Evolutionary conservation across 1,284 basidiomycete genomes (phyloP).

Genomic region (Sparassis latifolia): DNA sequence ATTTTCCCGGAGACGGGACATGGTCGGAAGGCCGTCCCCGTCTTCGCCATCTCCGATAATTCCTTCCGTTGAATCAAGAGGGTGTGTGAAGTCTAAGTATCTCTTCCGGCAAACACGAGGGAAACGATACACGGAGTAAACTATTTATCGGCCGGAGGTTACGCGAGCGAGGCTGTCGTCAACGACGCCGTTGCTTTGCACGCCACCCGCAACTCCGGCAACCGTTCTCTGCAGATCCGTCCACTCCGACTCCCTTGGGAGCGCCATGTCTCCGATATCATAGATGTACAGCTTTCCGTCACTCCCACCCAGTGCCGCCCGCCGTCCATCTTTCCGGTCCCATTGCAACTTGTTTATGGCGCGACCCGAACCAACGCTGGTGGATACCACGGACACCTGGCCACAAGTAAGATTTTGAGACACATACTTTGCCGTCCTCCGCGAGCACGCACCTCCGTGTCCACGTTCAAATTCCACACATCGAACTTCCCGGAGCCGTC

Average conservation of each 20-base stretch:
- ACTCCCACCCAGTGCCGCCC: constrained; percentile 83
- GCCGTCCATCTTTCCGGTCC: constrained; percentile 82
- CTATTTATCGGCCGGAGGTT: constrained; percentile 35
- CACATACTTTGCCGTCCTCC: background rate
- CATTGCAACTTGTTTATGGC: constrained; percentile 95
- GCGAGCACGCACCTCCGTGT: constrained; percentile 74
- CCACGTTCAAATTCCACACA: constrained; percentile 92
- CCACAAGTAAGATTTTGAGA: background rate
- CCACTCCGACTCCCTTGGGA: constrained; percentile 86
- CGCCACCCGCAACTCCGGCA: constrained; percentile 53
- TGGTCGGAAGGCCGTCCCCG: constrained; percentile 7
- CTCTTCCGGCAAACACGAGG: too few species aligned
- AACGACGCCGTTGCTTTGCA: constrained; percentile 44
- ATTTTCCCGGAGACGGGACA: background rate
- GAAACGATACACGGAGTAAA: too few species aligned
- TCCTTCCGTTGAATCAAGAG: too few species aligned
- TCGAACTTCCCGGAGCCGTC: constrained; percentile 95
- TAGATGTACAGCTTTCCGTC: constrained; percentile 93
- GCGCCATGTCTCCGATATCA: constrained; percentile 86
- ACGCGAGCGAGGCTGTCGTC: constrained; percentile 38
- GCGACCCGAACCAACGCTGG: constrained; percentile 60
- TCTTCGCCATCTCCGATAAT: background rate
- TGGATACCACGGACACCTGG: constrained; percentile 78
- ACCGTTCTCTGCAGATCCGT: constrained; percentile 81
- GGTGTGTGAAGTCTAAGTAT: too few species aligned